phyloP scores from a whole-genome alignment of 2,329 filamentous ascomycete genomes.

The Trichoderma cornu-damae region DNA sequence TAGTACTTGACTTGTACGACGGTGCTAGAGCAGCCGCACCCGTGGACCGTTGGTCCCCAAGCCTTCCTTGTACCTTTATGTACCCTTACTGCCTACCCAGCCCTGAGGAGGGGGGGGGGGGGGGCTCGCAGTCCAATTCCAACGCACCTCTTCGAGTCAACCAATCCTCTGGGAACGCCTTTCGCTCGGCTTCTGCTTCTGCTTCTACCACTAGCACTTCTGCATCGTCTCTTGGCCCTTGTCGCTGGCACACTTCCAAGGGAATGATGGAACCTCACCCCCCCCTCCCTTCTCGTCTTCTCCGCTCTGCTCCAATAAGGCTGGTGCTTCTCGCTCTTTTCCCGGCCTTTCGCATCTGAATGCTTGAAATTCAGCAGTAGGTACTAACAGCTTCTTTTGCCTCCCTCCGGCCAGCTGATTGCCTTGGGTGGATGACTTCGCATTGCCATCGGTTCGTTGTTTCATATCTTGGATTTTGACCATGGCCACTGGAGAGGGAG shows the following conservation, averaged over 20 bases:
- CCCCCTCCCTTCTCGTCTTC: not conserved
- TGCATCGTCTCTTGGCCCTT: conserved; percentile 4
- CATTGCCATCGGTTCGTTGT: not conserved
- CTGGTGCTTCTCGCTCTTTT: conserved; percentile 9
- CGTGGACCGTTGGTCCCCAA: conserved; percentile 13
- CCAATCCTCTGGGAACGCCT: conserved; percentile 18
- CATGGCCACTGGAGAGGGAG: not conserved
- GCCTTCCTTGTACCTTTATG: not conserved
- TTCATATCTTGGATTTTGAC: not conserved
- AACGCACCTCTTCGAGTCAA: conserved; percentile 10
- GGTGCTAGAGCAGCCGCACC: conserved; percentile 19
- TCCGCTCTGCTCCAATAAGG: conserved; percentile 16
- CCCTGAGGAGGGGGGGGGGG: not conserved
- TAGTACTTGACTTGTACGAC: conserved; percentile 13
- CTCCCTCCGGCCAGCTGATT: not conserved
- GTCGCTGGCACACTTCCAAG: not conserved
- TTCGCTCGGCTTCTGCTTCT: conserved; percentile 11
- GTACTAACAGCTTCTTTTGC: too few relatives aligned
- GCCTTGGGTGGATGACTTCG: conserved; percentile 4
- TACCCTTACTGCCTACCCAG: not conserved
- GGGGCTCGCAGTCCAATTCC: not conserved
- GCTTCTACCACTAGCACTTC: conserved; percentile 3
- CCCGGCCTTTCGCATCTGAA: not conserved
- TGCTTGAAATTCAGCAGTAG: not conserved
- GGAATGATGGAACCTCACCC: conserved; percentile 1